phyloP scores from a whole-genome alignment of 495 filamentous ascomycete species.

The Amorphotheca resinae region DNA sequence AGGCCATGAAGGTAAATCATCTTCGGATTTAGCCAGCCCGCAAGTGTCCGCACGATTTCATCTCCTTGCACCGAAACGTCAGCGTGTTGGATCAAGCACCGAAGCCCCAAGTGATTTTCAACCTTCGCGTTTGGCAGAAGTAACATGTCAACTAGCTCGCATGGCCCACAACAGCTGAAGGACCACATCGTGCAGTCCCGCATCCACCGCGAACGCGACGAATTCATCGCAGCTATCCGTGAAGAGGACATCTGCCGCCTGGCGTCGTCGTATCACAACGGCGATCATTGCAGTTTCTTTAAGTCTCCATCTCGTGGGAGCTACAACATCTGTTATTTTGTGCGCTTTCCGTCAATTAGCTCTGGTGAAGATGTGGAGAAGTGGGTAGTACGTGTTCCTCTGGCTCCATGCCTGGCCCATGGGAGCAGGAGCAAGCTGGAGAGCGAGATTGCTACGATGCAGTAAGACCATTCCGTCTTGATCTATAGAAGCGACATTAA shows the following conservation, averaged over 20 bases:
- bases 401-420: conserved; percentile 19
- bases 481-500: neutral
- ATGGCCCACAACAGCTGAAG: conserved; percentile 3
- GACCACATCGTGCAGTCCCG: conserved; percentile 6
- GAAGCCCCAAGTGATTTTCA: too few species aligned
- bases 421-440: too few species aligned
- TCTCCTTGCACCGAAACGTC: too few species aligned
- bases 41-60: too few species aligned
- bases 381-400: conserved; percentile 23
- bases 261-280: conserved; percentile 11
- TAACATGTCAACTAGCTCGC: neutral
- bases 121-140: too few species aligned
- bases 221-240: conserved; percentile 6
- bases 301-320: conserved; percentile 16
- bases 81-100: too few species aligned
- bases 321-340: conserved; percentile 24
- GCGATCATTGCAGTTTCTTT: conserved; percentile 20
- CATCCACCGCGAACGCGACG: conserved; percentile 7
- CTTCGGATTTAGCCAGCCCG: too few species aligned
- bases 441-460: too few species aligned
- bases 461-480: too few species aligned
- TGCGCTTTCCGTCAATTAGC: conserved; percentile 14
- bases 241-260: conserved; percentile 10
- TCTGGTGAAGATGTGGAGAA: conserved; percentile 9
- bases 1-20: too few species aligned